phyloP scores from a whole-genome alignment of 768 basidiomycete species.

The Calocybe cyanea region DNA sequence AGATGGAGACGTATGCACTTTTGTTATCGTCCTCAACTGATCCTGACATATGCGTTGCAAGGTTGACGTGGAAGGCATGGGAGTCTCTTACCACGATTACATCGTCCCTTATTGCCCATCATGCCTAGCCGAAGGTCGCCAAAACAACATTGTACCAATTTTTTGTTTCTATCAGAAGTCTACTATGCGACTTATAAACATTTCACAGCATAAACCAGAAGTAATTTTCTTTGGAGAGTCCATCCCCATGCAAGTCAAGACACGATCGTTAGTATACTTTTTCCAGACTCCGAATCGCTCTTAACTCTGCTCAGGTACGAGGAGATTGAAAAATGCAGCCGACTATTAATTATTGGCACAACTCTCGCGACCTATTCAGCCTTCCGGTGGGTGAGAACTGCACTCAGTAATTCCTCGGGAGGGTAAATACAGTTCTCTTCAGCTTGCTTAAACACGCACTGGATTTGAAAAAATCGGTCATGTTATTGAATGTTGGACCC shows the following conservation, averaged over 20 bases:
- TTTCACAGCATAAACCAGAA: constrained; percentile 67
- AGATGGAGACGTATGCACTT: constrained; percentile 75
- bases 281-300: neutral
- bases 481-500: constrained; percentile 86
- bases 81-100: constrained; percentile 73
- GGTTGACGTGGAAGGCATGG: constrained; percentile 73
- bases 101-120: constrained; percentile 72
- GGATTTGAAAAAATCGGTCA: constrained; percentile 68
- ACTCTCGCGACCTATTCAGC: constrained; percentile 93
- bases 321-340: constrained; percentile 56
- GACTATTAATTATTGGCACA: constrained; percentile 80
- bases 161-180: constrained; percentile 8
- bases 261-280: constrained; percentile 58
- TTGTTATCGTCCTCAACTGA: neutral
- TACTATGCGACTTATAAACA: neutral
- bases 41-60: constrained; percentile 23
- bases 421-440: neutral
- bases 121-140: constrained; percentile 57
- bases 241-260: constrained; percentile 59
- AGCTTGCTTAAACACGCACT: constrained; percentile 81
- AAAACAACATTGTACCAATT: constrained; percentile 52
- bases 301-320: constrained; percentile 38
- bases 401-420: neutral
- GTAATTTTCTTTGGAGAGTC: constrained; percentile 92
- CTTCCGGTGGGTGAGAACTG: constrained; percentile 52